Conservation (phyloP, 495 filamentous ascomycete genomes). For the Xylaria longipes region DNA sequence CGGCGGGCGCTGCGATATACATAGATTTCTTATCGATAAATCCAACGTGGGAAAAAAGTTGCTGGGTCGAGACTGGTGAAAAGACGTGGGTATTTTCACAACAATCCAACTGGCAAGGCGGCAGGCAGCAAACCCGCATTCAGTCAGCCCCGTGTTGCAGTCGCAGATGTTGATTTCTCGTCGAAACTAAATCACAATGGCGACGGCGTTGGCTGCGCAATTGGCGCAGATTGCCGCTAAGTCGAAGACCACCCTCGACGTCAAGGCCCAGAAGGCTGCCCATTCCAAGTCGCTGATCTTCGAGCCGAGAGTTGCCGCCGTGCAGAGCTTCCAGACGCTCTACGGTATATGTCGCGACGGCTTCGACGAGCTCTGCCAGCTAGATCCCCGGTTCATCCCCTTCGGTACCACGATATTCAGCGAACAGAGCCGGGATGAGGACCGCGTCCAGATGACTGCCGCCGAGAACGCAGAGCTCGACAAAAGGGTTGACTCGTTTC, state of each 20-base stretch:
- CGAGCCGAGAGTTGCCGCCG: slow-evolving; percentile 77
- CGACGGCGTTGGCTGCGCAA: slow-evolving; percentile 79
- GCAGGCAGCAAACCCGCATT: background rate
- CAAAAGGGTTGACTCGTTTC: slow-evolving; percentile 75
- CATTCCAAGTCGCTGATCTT: slow-evolving; percentile 94
- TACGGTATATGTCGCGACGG: slow-evolving; percentile 87
- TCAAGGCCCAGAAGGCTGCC: slow-evolving; percentile 84
- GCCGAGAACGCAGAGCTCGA: slow-evolving; percentile 83
- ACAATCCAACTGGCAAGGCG: background rate
- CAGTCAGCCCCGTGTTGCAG: background rate
- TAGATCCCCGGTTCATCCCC: slow-evolving; percentile 75
- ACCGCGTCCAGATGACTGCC: slow-evolving; percentile 81
- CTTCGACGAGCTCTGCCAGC: slow-evolving; percentile 84
- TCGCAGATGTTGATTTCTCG: slow-evolving; percentile 16
- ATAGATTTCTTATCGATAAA: slow-evolving; percentile 25
- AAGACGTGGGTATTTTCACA: background rate
- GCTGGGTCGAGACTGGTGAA: slow-evolving; percentile 9
- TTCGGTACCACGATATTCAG: slow-evolving; percentile 83
- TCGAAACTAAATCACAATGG: slow-evolving; percentile 59
- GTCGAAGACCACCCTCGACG: slow-evolving; percentile 79
- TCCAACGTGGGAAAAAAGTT: slow-evolving; percentile 27
- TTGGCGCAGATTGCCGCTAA: slow-evolving; percentile 79
- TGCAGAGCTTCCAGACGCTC: slow-evolving; percentile 86
- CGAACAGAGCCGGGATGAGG: slow-evolving; percentile 85
- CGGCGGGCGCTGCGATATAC: background rate